Conservation (phyloP, 2,329 filamentous ascomycete genomes). For the Penicillium decumbens region DNA sequence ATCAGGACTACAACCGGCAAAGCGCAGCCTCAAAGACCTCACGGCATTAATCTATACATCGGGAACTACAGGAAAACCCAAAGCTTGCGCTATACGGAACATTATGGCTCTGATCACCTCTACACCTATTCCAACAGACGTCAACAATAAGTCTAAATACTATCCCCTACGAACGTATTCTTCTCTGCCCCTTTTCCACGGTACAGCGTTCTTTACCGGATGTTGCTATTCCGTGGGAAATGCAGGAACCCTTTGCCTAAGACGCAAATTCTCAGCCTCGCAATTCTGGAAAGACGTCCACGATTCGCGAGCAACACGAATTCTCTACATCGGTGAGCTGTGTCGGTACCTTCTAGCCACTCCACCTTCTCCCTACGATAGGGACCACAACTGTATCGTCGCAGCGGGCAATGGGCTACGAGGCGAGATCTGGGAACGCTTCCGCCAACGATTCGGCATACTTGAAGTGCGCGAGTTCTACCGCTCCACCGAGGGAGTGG, state of each 20-base stretch:
- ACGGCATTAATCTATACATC: constrained; percentile 46
- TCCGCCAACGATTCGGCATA: constrained; percentile 42
- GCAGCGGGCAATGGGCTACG: constrained; percentile 48
- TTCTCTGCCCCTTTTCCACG: constrained; percentile 48
- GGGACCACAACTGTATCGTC: constrained; percentile 42
- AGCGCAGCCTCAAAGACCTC: constrained; percentile 34
- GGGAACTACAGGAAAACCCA: constrained; percentile 48
- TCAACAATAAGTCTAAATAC: constrained; percentile 39
- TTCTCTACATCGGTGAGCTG: constrained; percentile 48
- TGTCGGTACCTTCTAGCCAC: constrained; percentile 48
- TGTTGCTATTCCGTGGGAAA: constrained; percentile 41
- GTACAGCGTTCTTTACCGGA: constrained; percentile 46
- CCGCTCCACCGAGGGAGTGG: constrained; percentile 45
- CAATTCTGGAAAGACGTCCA: constrained; percentile 46
- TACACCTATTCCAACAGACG: constrained; percentile 35
- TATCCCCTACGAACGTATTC: constrained; percentile 46
- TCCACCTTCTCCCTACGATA: constrained; percentile 44
- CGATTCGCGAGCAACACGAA: constrained; percentile 41
- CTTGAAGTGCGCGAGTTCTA: constrained; percentile 49
- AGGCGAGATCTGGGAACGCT: constrained; percentile 48
- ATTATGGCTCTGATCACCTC: constrained; percentile 37
- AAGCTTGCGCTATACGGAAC: constrained; percentile 43
- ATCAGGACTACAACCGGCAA: constrained; percentile 26
- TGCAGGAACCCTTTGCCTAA: constrained; percentile 41
- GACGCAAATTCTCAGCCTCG: constrained; percentile 46